phyloP scores from a whole-genome alignment of 2,329 filamentous ascomycete genomes.

The Metarhizium humberi region DNA sequence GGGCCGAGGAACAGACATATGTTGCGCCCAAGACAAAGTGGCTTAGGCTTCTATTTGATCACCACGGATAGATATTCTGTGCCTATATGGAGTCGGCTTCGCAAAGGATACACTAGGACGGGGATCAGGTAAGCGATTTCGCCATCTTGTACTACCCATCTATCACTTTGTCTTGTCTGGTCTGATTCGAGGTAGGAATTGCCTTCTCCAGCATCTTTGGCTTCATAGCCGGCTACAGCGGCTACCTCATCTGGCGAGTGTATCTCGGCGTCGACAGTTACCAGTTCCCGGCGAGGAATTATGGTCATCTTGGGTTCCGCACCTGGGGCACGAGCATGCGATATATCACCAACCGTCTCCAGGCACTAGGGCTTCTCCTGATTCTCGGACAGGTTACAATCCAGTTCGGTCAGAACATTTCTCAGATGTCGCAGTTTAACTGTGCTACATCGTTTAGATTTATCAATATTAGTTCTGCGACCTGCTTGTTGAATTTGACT shows the following conservation, averaged over 20 bases:
- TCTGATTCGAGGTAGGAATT: too few relatives aligned
- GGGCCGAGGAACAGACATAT: too few relatives aligned
- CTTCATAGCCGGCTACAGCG: constrained; percentile 24
- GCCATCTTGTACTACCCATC: too few relatives aligned
- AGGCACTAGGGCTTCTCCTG: constrained; percentile 38
- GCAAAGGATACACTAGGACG: too few relatives aligned
- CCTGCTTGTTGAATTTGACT: constrained; percentile 48
- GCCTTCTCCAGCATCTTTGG: constrained; percentile 3
- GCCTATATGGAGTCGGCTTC: too few relatives aligned
- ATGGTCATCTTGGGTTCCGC: constrained; percentile 39
- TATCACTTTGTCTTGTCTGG: too few relatives aligned
- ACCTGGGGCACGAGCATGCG: constrained; percentile 34
- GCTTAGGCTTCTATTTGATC: too few relatives aligned
- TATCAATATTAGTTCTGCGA: constrained; percentile 38
- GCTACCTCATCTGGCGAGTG: constrained; percentile 35
- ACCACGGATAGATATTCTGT: too few relatives aligned
- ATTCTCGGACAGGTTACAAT: constrained; percentile 44
- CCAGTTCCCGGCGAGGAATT: constrained; percentile 35
- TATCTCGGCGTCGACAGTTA: constrained; percentile 28
- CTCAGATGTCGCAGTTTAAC: constrained; percentile 28
- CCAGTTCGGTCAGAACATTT: constrained; percentile 43
- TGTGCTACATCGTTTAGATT: constrained; percentile 45
- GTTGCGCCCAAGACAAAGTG: too few relatives aligned
- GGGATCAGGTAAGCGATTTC: too few relatives aligned
- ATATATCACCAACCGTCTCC: constrained; percentile 37